A percentile compares a stretch with the other conserved stretches of the same genome.
Conservation (phyloP, 768 basidiomycete species). For the Chlorophyllum brunneum region DNA sequence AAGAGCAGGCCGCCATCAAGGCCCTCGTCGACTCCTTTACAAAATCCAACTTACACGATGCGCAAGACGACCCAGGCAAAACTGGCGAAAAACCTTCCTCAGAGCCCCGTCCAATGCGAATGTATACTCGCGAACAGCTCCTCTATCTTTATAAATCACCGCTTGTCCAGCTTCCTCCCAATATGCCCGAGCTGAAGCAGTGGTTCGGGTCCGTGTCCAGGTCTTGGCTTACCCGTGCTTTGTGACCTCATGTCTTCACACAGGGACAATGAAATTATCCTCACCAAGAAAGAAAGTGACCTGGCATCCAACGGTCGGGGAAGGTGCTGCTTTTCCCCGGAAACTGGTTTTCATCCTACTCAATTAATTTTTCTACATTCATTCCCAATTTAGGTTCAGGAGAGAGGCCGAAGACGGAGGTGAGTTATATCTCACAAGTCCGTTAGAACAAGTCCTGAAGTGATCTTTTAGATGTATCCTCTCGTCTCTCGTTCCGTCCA, state of each 20-base stretch:
- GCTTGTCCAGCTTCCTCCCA: conserved; percentile 61
- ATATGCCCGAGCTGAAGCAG: conserved; percentile 79
- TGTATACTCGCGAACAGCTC: conserved; percentile 69
- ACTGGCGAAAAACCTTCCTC: conserved; percentile 2
- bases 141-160: conserved; percentile 72
- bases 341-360: not conserved
- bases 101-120: conserved; percentile 44
- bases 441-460: conserved; percentile 7
- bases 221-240: conserved; percentile 21
- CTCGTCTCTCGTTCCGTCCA: conserved; percentile 68
- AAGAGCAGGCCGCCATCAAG: conserved; percentile 15
- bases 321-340: conserved; percentile 24
- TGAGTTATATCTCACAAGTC: conserved; percentile 23
- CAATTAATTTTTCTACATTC: conserved; percentile 12
- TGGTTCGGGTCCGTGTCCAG: conserved; percentile 78
- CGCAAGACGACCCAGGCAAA: not conserved
- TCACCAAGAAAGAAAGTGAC: conserved; percentile 70
- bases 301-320: conserved; percentile 56
- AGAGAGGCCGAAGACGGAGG: conserved; percentile 75
- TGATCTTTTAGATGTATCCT: conserved; percentile 31
- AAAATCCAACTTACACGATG: conserved; percentile 12
- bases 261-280: conserved; percentile 58
- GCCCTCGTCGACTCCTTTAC: conserved; percentile 18
- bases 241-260: conserved; percentile 28
- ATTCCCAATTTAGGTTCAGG: conserved; percentile 52